A percentile compares a stretch with the other conserved stretches of the same genome.
Evolutionary conservation across 305 asterid species (phyloP).

Genomic region (Fraxinus sp.): DNA sequence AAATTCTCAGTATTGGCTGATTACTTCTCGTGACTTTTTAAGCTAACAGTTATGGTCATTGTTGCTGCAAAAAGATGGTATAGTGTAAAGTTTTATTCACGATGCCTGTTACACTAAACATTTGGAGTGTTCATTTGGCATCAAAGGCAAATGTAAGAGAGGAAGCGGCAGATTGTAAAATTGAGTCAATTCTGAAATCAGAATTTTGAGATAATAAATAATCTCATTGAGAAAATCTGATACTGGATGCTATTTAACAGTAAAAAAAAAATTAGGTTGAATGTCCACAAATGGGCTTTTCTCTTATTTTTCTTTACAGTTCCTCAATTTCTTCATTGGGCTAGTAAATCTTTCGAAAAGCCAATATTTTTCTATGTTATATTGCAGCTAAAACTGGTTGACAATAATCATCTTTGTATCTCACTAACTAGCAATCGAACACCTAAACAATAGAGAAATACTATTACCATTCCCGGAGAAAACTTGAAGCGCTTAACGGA

Average conservation of each 20-base stretch:
- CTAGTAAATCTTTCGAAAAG: background rate
- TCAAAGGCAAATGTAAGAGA: background rate
- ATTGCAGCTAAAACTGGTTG: background rate
- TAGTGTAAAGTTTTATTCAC: conserved; percentile 3
- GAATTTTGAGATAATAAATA: background rate
- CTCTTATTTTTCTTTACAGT: background rate
- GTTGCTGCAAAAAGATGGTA: conserved; percentile 4
- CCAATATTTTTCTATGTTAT: background rate
- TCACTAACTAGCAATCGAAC: background rate
- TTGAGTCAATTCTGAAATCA: background rate
- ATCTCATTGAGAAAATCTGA: background rate
- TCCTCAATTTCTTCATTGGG: background rate
- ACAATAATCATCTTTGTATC: background rate
- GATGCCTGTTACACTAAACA: background rate
- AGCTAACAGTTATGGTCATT: background rate
- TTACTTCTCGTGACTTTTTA: background rate
- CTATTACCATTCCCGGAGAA: conserved; percentile 94
- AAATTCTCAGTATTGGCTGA: conserved; percentile 14
- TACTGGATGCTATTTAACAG: background rate
- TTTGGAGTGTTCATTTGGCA: background rate
- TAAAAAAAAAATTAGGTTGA: background rate
- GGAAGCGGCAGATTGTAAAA: background rate
- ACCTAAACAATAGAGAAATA: background rate
- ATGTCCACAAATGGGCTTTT: background rate
- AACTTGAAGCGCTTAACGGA: conserved; percentile 80